phyloP scores from a whole-genome alignment of 495 filamentous ascomycete species.

The Aspergillus funiculosus region DNA sequence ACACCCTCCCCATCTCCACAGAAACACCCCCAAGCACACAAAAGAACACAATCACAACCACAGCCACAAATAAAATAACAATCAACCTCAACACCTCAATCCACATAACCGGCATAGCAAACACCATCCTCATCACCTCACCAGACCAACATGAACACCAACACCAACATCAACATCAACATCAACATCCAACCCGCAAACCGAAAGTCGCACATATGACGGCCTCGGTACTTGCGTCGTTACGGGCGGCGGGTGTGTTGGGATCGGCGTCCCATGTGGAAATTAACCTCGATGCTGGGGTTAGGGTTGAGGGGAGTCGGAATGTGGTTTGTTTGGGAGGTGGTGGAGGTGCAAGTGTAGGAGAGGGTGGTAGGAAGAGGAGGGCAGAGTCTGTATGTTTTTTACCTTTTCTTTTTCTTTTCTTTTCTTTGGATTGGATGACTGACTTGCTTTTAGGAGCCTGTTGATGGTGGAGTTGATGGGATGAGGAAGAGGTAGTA shows the following conservation, averaged over 20 bases:
- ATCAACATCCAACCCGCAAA: slow-evolving; percentile 7
- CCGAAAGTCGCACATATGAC: slow-evolving; percentile 18
- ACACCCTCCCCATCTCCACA: too few relatives aligned
- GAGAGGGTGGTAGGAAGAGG: slow-evolving; percentile 20
- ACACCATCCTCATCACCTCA: slow-evolving; percentile 27
- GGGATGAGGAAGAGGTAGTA: not conserved
- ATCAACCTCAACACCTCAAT: slow-evolving; percentile 38
- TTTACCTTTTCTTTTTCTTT: not conserved
- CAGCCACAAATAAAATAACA: slow-evolving; percentile 11
- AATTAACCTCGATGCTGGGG: slow-evolving; percentile 24
- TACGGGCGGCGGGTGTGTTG: slow-evolving; percentile 8
- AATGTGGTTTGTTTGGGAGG: slow-evolving; percentile 19
- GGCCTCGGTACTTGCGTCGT: slow-evolving; percentile 15
- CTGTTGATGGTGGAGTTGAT: not conserved
- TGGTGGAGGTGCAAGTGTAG: too few relatives aligned
- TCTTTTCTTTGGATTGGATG: not conserved
- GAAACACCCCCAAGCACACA: not conserved
- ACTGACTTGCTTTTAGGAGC: not conserved
- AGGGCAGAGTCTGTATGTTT: slow-evolving; percentile 27
- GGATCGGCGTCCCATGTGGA: not conserved
- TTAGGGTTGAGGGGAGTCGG: slow-evolving; percentile 24
- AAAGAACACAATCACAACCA: not conserved
- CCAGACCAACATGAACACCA: not conserved
- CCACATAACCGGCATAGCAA: slow-evolving; percentile 29
- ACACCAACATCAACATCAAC: not conserved